Conservation (phyloP, 2,329 filamentous ascomycete genomes). For the Setomelanomma holmii region DNA sequence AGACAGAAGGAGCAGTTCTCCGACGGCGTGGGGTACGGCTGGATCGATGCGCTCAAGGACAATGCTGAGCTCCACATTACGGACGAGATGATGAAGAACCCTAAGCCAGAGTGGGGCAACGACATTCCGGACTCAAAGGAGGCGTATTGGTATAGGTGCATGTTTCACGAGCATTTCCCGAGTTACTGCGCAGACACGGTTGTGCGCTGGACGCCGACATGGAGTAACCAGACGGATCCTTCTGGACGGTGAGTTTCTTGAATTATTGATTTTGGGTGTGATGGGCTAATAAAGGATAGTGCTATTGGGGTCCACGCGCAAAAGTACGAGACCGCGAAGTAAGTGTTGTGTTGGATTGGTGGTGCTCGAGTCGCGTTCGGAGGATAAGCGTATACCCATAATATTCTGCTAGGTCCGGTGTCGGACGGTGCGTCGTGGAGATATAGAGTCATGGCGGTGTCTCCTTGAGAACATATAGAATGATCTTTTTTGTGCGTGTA, state of each 20-base stretch:
- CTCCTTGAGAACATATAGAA: no score
- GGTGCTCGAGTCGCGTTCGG: no score
- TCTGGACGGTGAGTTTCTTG: conserved; percentile 85
- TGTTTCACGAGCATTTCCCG: conserved; percentile 99
- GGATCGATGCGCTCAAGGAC: conserved; percentile 98
- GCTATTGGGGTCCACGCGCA: conserved; percentile 45
- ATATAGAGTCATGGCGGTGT: no score
- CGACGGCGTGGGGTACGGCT: conserved; percentile 97
- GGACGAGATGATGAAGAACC: conserved; percentile 99
- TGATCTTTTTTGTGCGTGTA: no score
- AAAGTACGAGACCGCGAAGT: conserved; percentile 39
- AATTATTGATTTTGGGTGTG: no score
- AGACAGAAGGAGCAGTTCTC: conserved; percentile 99
- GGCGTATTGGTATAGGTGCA: conserved; percentile 95
- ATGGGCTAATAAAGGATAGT: conserved; percentile 31
- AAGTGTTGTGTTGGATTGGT: no score
- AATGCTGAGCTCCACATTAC: conserved; percentile 87
- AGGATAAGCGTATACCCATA: no score
- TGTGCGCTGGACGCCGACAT: conserved; percentile 95
- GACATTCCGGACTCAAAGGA: conserved; percentile 98
- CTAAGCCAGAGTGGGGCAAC: conserved; percentile 91
- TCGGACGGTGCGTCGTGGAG: no score
- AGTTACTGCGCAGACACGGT: conserved; percentile 89
- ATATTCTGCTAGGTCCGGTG: no score
- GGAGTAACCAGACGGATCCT: conserved; percentile 95